Base-by-base conservation (phyloP, 2,329 filamentous ascomycete genomes). In the Verruconis gallopava region DNA sequence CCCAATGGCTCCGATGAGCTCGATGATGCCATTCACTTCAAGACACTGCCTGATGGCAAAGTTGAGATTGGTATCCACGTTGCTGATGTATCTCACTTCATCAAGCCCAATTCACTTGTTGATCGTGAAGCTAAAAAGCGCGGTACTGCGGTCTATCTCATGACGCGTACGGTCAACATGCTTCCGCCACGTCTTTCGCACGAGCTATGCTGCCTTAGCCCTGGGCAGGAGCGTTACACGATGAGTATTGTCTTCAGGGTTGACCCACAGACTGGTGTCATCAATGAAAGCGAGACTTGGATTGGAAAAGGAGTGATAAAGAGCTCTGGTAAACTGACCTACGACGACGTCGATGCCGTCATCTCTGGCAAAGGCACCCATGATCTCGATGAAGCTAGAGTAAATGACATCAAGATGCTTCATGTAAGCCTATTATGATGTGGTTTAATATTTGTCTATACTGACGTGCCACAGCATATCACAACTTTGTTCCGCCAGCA, bases 51-150 rank as follows among this genome's bases (percentile, higher is more conserved):
- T 12, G 83, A 94, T 61, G 86, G 84, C 55, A 82, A 84, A 61
- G 79, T 95, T 48, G 89, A 98, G 59, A 82, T 98, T 51, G 91
- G 88, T 65, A 77, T 96, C 44, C 91, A 98, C 63, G 84, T 98
- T 56, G 79, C 89, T 21, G 91, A 98, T 61, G 81, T 96, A 51
- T 81, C 91, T 47, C 85, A 98, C 65, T 98, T 98, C 58, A 85
- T 98, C 60, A 96, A 96, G 72, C 72, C 81, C 37, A 93, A 93
- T 67, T 94, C 88, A 13, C 75, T 96, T 36, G 88, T 96, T 39
- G 91, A 98, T 55, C 81, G 91, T 37, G 91, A 98, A 64, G 91
- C 91, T 9, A 94, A 91, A 75, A 98, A 96, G 72, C 85, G 91
- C 50, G 89, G 89, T 47, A 96, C 88, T 44, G 88, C 86, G 25